Base-by-base conservation (phyloP, 208 protist species). In the Crithidia expoeki region DNA sequence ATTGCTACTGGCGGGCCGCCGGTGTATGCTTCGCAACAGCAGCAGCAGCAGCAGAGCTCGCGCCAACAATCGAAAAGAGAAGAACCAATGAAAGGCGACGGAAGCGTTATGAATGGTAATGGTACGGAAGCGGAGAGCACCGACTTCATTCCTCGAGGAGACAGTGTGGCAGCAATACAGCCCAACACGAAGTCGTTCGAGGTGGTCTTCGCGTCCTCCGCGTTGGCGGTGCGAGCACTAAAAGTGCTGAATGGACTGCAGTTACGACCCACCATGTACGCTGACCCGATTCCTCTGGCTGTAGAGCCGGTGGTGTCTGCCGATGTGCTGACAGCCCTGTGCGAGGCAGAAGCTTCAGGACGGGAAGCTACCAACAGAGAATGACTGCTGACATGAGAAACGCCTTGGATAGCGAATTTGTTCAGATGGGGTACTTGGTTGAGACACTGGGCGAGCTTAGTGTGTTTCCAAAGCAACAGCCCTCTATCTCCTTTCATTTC, bases 231-330 rank as follows among this genome's bases (percentile, higher is more conserved):
- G 49, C 72, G 76, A 12, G 86, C 89, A 19, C 52, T 94, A 32
- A 40, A 47, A 42, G 73, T 69, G 53, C 76, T 94, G 53, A 79
- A 92, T 30, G 47, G 75, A 0, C 56, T 70, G 25, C 51, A 55
- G 32, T 64, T 85, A 33, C 55, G 68, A 32, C 65, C 64, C 38
- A 69, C 61, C 4, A 0, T 40, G 34, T 36, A 67, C 23, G 46
- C 42, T 14, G 53, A 16, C 7, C 40, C 68, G 16, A 27, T 74
- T n/a, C 42, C 30, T 6, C 66, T 94, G 7, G 64, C 76, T 0
- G 89, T 81, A 27, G 89, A 93, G 71, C 89, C 89, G 28, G 72
- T 88, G 16, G 74, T 91, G 19, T 85, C 89, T 3, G 84, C 84
- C 25, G 89, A 94, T 30, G 74, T 93, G 52, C 49, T 89, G 25